These are phyloP conservation scores for Labyrinthula sp. DNA, from an alignment of 352 stramenopile species.

Conservation along the genomic window DNA sequence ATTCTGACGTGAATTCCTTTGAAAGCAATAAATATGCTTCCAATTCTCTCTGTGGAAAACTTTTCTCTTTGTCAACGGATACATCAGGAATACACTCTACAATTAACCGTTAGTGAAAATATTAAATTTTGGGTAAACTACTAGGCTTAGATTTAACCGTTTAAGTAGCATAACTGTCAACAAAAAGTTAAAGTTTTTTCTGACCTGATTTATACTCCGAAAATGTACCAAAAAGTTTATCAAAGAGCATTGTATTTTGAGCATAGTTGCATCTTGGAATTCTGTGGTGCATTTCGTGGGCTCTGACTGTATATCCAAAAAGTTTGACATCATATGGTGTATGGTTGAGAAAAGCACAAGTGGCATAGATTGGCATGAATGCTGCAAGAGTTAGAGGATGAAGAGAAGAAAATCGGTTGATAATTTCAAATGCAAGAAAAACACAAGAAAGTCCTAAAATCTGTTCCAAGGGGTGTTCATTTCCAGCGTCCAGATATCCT, in stretches of 20 bases:
- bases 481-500: constrained; percentile 46
- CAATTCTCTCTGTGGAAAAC: too few species aligned
- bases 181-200: too few species aligned
- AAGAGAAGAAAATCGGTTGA: constrained; percentile 26
- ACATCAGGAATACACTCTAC: too few species aligned
- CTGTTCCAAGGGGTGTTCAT: constrained; percentile 47
- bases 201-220: constrained; percentile 31
- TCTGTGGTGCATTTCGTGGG: constrained; percentile 50
- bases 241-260: constrained; percentile 46
- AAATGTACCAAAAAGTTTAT: constrained; percentile 41
- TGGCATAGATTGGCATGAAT: constrained; percentile 44
- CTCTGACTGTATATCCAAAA: constrained; percentile 39
- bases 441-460: constrained; percentile 33
- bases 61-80: too few species aligned
- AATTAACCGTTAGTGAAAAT: too few species aligned
- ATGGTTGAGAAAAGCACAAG: constrained; percentile 45
- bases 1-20: too few species aligned
- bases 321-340: constrained; percentile 42
- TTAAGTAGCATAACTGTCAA: too few species aligned
- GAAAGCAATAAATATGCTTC: too few species aligned
- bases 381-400: constrained; percentile 40
- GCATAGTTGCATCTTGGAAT: constrained; percentile 47
- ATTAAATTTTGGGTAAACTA: too few species aligned
- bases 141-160: too few species aligned
- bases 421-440: constrained; percentile 13